Conservation (phyloP, 441 rosid species). For the Viola pubescens region DNA sequence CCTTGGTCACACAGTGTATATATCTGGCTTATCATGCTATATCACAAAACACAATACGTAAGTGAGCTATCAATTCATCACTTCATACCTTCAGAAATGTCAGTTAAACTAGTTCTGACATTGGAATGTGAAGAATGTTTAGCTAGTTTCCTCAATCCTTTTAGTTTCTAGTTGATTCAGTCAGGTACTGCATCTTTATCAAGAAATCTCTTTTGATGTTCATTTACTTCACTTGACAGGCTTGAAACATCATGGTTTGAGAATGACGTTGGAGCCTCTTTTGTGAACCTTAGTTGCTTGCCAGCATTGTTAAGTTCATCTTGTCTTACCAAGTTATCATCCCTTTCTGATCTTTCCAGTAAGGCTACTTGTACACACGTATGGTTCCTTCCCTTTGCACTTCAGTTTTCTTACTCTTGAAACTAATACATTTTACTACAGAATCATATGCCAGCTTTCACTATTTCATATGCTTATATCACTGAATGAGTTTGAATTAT, state of each 20-base stretch:
- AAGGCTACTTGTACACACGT: constrained; percentile 38
- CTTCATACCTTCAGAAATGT: too few species aligned
- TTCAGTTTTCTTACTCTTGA: constrained; percentile 3
- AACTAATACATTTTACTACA: neutral
- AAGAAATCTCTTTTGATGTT: constrained; percentile 2
- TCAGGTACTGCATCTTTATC: neutral
- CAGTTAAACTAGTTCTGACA: too few species aligned
- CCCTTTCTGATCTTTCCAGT: constrained; percentile 48
- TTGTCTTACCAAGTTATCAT: constrained; percentile 55
- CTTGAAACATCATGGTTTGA: constrained; percentile 69
- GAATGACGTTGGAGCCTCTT: constrained; percentile 45
- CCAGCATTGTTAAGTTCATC: constrained; percentile 84
- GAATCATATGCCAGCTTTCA: too few species aligned
- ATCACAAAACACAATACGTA: constrained; percentile 41
- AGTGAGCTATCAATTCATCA: constrained; percentile 9
- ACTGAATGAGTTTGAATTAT: too few species aligned
- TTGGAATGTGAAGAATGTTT: too few species aligned
- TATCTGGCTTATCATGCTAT: constrained; percentile 74
- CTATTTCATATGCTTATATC: too few species aligned
- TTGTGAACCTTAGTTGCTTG: constrained; percentile 72
- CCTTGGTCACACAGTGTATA: constrained; percentile 56
- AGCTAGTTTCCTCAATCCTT: neutral
- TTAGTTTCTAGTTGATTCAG: constrained; percentile 5
- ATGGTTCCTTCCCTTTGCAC: constrained; percentile 17
- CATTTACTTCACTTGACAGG: constrained; percentile 37